phyloP scores from a whole-genome alignment of 2,329 filamentous ascomycete genomes.

The Ceratocystis colombiana region DNA sequence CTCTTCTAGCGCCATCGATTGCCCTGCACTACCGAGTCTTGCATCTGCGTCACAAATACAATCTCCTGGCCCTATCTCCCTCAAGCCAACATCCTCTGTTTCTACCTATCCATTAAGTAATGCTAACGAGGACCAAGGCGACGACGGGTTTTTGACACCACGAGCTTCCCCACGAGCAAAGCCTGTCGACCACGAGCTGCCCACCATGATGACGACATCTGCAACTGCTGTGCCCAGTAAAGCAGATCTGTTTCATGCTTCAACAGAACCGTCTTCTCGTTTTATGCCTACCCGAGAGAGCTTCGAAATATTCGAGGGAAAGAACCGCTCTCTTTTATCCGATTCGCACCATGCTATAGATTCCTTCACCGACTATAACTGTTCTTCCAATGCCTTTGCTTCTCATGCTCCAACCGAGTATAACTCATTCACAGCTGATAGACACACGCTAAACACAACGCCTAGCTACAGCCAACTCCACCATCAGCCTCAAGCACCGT shows the following conservation, averaged over 20 bases:
- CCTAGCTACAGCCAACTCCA: slow-evolving; percentile 12
- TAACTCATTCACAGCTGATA: background rate
- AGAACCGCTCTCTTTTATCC: slow-evolving; percentile 9
- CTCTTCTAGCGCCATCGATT: background rate
- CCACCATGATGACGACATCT: slow-evolving; percentile 25
- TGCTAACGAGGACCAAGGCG: slow-evolving; percentile 18
- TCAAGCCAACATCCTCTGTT: background rate
- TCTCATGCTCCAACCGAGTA: slow-evolving; percentile 18
- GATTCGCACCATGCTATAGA: slow-evolving; percentile 10
- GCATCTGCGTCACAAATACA: background rate
- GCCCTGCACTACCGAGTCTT: slow-evolving; percentile 9
- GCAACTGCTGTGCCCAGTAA: slow-evolving; percentile 18
- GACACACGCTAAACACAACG: background rate
- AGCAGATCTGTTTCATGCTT: slow-evolving; percentile 34
- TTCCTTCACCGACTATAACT: slow-evolving; percentile 18
- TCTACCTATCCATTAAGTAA: slow-evolving; percentile 16
- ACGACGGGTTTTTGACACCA: slow-evolving; percentile 23
- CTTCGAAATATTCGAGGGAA: slow-evolving; percentile 18
- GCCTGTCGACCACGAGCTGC: slow-evolving; percentile 17
- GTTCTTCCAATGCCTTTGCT: slow-evolving; percentile 18
- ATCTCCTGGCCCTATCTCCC: slow-evolving; percentile 2
- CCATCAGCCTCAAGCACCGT: slow-evolving; percentile 3
- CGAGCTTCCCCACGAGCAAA: slow-evolving; percentile 21
- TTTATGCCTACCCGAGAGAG: slow-evolving; percentile 31
- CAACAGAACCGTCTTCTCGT: slow-evolving; percentile 35